These are phyloP conservation scores for Vitis amurensis DNA, from an alignment of 164 flowering plant species.

Conservation along the genomic window DNA sequence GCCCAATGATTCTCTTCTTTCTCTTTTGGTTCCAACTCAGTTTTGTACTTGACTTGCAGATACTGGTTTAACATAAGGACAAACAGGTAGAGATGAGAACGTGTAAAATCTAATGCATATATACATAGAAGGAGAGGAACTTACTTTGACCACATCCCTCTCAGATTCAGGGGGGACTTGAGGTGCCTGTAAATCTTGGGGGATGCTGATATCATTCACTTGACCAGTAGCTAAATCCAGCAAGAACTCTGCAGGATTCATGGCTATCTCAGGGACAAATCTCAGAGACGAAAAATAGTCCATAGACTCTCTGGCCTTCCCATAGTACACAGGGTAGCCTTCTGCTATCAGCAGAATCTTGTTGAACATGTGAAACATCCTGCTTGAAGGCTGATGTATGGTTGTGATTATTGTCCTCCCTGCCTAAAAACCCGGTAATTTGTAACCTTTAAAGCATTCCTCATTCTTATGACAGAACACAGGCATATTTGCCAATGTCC, in stretches of 20 bases:
- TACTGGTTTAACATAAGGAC: conserved; percentile 33
- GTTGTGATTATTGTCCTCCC: conserved; percentile 93
- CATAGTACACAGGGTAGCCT: conserved; percentile 81
- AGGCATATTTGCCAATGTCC: neutral
- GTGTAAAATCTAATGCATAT: too few species aligned
- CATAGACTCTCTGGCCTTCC: conserved; percentile 74
- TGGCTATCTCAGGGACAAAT: conserved; percentile 79
- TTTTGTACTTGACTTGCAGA: conserved; percentile 66
- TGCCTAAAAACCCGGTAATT: conserved; percentile 37
- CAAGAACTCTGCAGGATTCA: conserved; percentile 98
- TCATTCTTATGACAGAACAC: neutral
- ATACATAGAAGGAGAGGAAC: neutral
- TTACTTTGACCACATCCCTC: conserved; percentile 57
- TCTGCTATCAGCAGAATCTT: conserved; percentile 80
- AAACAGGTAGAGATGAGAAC: neutral
- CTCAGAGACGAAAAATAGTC: conserved; percentile 72
- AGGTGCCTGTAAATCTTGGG: conserved; percentile 52
- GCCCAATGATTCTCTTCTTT: conserved; percentile 56
- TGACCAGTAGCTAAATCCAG: conserved; percentile 92
- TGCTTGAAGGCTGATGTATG: conserved; percentile 96
- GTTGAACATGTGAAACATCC: conserved; percentile 92
- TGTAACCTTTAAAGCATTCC: neutral
- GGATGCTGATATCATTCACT: conserved; percentile 69
- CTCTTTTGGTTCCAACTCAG: conserved; percentile 60
- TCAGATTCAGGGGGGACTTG: conserved; percentile 47